Conservation (phyloP, 352 stramenopile genomes). For the Phytopythium chamaehyphon region DNA sequence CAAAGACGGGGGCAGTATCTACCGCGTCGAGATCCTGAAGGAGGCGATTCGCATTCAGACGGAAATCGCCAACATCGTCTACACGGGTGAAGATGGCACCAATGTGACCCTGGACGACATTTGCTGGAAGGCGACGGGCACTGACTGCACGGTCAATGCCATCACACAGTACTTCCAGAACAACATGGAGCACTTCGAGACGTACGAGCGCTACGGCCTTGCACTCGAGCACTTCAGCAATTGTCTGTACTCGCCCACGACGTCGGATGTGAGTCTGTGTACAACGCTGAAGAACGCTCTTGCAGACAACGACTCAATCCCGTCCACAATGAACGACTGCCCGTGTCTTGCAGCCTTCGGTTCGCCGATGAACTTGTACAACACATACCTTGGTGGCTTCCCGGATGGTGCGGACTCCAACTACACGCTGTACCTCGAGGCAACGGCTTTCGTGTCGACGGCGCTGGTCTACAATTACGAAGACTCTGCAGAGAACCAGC, state of each 20-base stretch:
- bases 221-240: slow-evolving; percentile 55
- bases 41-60: slow-evolving; percentile 50
- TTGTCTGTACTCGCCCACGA: slow-evolving; percentile 51
- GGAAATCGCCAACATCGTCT: slow-evolving; percentile 31
- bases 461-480: slow-evolving; percentile 65
- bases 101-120: slow-evolving; percentile 43
- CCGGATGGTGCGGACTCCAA: slow-evolving; percentile 44
- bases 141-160: slow-evolving; percentile 46
- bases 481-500: slow-evolving; percentile 37
- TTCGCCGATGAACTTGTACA: slow-evolving; percentile 71
- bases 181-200: slow-evolving; percentile 51
- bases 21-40: slow-evolving; percentile 41
- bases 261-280: slow-evolving; percentile 44
- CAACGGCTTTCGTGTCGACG: slow-evolving; percentile 42
- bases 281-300: slow-evolving; percentile 32
- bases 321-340: slow-evolving; percentile 53
- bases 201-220: slow-evolving; percentile 46
- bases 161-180: slow-evolving; percentile 73
- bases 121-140: slow-evolving; percentile 65
- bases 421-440: slow-evolving; percentile 43
- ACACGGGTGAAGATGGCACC: slow-evolving; percentile 20
- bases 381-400: slow-evolving; percentile 54
- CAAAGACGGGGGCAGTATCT: slow-evolving; percentile 57
- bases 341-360: slow-evolving; percentile 57
- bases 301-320: slow-evolving; percentile 32